These are phyloP conservation scores for Dysphania ambrosioides DNA, from an alignment of 148 eudicot species.

Conservation along the genomic window DNA sequence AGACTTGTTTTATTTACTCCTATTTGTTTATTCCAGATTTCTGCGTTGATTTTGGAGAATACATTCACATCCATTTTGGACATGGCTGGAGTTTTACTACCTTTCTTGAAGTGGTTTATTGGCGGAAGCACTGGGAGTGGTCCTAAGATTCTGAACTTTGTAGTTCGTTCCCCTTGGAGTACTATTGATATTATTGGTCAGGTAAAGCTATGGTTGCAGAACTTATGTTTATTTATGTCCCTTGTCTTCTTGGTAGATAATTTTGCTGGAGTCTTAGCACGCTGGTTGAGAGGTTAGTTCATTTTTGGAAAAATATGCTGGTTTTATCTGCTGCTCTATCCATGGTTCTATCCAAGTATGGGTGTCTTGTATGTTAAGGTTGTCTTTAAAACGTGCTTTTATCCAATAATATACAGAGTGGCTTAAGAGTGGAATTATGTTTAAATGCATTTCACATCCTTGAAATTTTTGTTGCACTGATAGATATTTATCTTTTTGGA, in stretches of 20 bases:
- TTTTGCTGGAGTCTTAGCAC: background rate
- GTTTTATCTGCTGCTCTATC: background rate
- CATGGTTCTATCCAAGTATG: background rate
- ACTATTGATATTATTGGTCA: slow-evolving; percentile 75
- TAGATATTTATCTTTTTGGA: background rate
- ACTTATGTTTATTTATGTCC: background rate
- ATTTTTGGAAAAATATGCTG: background rate
- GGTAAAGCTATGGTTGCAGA: slow-evolving; percentile 43
- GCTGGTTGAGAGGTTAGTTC: background rate
- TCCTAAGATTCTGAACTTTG: slow-evolving; percentile 57
- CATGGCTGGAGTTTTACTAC: slow-evolving; percentile 95
- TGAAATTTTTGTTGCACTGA: background rate
- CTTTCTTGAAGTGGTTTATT: slow-evolving; percentile 86
- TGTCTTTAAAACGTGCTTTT: background rate
- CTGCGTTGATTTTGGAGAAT: slow-evolving; percentile 78
- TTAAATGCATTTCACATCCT: background rate
- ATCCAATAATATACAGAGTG: background rate
- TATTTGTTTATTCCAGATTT: slow-evolving; percentile 42
- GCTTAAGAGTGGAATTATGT: background rate
- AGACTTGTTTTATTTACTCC: no score
- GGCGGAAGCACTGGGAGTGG: slow-evolving; percentile 72
- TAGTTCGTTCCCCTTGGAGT: slow-evolving; percentile 92
- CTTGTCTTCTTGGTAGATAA: background rate
- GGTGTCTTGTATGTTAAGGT: background rate
- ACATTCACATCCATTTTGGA: slow-evolving; percentile 94